A percentile compares a stretch with the other conserved stretches of the same genome.
Conservation (phyloP, 805 yeast genomes). For the Cyberlindnera suaveolens region DNA sequence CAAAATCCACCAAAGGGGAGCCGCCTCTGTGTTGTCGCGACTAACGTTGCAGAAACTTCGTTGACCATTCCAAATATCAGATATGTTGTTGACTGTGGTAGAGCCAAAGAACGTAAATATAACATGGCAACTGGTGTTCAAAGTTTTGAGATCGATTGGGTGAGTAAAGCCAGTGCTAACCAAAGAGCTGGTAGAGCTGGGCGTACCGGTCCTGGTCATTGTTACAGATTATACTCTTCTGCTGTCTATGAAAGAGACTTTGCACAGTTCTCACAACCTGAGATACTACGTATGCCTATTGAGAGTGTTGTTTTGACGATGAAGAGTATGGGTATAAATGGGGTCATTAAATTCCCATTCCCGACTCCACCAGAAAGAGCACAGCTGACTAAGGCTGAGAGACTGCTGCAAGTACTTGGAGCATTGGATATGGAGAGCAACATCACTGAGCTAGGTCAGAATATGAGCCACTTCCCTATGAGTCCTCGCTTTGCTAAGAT, state of each 20-base stretch:
- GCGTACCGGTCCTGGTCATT: conserved; percentile 98
- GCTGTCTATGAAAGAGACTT: conserved; percentile 90
- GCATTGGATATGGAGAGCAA: conserved; percentile 53
- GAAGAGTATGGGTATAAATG: conserved; percentile 96
- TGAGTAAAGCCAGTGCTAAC: conserved; percentile 90
- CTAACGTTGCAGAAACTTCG: conserved; percentile 97
- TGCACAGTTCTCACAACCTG: conserved; percentile 78
- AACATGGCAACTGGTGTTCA: conserved; percentile 87
- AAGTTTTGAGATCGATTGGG: conserved; percentile 86
- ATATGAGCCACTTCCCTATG: conserved; percentile 87
- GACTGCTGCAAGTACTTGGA: conserved; percentile 63
- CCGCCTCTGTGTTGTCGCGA: conserved; percentile 87
- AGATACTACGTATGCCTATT: conserved; percentile 89
- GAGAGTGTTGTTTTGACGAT: conserved; percentile 92
- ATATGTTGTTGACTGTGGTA: conserved; percentile 93
- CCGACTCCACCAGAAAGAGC: conserved; percentile 83
- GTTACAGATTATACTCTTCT: conserved; percentile 86
- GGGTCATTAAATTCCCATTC: conserved; percentile 87
- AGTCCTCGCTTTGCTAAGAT: conserved; percentile 92
- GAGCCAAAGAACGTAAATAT: conserved; percentile 81
- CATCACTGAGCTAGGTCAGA: conserved; percentile 74
- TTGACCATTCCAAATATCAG: conserved; percentile 93
- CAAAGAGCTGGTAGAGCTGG: conserved; percentile 98
- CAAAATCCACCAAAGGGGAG: conserved; percentile 79
- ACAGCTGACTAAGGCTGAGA: conserved; percentile 59